Conservation (phyloP, 108 stramenopile species). For the Nitzschia putrida region DNA sequence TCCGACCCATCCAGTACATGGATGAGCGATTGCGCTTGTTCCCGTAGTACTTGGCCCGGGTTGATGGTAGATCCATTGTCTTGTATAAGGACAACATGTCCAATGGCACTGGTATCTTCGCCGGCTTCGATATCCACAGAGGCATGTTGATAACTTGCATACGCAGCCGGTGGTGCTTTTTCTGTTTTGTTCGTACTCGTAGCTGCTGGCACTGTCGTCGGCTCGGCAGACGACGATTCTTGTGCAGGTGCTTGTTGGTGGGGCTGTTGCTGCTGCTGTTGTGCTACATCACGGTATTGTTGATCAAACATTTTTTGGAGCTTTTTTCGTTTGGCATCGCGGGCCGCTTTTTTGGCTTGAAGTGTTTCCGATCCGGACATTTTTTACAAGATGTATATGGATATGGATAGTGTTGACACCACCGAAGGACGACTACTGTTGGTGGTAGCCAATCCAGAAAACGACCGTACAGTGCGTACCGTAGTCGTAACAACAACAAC, state of each 20-base stretch:
- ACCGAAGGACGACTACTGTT: too few species aligned
- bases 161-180: background rate
- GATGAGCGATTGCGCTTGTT: slow-evolving; percentile 1
- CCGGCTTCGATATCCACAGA: background rate
- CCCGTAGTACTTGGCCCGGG: background rate
- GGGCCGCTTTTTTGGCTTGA: background rate
- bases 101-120: background rate
- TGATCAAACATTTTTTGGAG: slow-evolving; percentile 2
- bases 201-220: background rate
- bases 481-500: too few species aligned
- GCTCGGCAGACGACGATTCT: background rate
- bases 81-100: background rate
- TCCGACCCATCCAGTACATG: background rate
- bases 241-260: background rate
- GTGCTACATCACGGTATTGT: background rate
- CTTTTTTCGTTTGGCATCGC: slow-evolving; percentile 2
- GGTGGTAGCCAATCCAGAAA: too few species aligned
- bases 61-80: background rate
- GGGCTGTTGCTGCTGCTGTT: background rate
- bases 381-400: too few species aligned
- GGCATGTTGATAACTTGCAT: slow-evolving; percentile 1
- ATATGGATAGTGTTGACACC: too few species aligned
- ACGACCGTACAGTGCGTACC: too few species aligned
- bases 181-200: background rate
- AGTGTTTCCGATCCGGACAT: too few species aligned